Evolutionary conservation across 2,329 filamentous ascomycete genomes (phyloP).

Genomic region (Cyanodermella asteris): DNA sequence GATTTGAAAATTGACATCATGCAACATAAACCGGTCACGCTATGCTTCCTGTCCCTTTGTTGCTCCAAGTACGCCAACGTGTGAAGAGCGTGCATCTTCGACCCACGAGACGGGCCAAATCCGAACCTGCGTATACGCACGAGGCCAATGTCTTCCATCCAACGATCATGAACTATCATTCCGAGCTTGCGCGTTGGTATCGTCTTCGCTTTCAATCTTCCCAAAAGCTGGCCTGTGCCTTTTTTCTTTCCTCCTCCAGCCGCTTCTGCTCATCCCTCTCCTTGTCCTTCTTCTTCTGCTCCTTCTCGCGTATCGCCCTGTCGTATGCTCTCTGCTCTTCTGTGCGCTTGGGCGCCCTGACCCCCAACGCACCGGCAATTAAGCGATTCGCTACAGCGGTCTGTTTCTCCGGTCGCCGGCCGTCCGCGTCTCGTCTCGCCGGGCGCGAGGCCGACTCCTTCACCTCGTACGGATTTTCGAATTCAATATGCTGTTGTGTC

Average conservation of each 20-base stretch:
- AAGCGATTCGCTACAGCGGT: conserved; percentile 74
- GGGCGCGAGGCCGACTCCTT: conserved; percentile 2
- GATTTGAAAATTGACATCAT: too few species aligned
- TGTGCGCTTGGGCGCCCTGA: conserved; percentile 58
- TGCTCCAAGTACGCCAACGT: too few species aligned
- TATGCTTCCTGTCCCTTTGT: too few species aligned
- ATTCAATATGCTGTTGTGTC: conserved; percentile 8
- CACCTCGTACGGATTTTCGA: background rate
- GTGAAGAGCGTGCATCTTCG: too few species aligned
- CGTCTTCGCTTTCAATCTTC: conserved; percentile 36
- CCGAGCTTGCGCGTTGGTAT: too few species aligned
- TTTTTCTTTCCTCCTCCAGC: conserved; percentile 43
- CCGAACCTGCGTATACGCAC: too few species aligned
- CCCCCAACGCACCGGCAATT: conserved; percentile 73
- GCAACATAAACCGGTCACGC: too few species aligned
- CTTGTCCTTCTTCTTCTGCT: conserved; percentile 52
- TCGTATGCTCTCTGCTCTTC: conserved; percentile 83
- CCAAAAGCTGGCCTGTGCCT: conserved; percentile 72
- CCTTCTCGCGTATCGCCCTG: conserved; percentile 58
- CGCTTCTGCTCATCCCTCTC: conserved; percentile 45
- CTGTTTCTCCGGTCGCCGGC: conserved; percentile 59
- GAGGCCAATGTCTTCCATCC: too few species aligned
- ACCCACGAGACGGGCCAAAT: too few species aligned
- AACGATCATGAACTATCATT: too few species aligned
- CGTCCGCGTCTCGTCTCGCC: conserved; percentile 5